These are phyloP conservation scores for Datisca glomerata DNA, from an alignment of 306 rosid species.

Conservation along the genomic window DNA sequence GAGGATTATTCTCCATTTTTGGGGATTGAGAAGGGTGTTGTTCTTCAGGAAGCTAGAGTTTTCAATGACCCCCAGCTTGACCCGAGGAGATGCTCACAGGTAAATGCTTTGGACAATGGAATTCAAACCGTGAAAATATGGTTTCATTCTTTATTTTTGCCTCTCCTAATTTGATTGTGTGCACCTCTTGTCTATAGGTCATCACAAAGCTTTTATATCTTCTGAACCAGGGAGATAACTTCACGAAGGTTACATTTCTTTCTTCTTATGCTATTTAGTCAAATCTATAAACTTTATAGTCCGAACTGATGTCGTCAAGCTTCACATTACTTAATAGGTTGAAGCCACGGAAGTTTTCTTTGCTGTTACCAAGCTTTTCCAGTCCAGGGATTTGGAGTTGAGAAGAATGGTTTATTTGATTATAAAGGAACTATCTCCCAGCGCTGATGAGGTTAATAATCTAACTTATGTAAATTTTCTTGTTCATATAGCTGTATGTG, in stretches of 20 bases:
- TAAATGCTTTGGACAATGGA: constrained; percentile 15
- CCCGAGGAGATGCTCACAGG: constrained; percentile 97
- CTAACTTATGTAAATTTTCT: constrained; percentile 7
- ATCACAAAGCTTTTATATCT: constrained; percentile 91
- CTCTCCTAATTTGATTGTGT: constrained; percentile 12
- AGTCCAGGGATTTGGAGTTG: constrained; percentile 79
- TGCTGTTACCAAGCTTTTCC: constrained; percentile 93
- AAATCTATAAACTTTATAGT: too few relatives aligned
- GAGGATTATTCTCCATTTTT: constrained; percentile 80
- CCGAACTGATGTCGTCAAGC: too few relatives aligned
- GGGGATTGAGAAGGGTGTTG: constrained; percentile 97
- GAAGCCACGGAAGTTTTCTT: constrained; percentile 99
- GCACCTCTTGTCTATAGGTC: constrained; percentile 39
- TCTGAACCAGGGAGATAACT: constrained; percentile 85
- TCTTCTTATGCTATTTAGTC: not conserved
- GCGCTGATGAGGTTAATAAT: constrained; percentile 73
- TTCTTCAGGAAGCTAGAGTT: constrained; percentile 98
- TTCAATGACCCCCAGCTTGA: constrained; percentile 98
- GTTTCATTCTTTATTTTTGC: constrained; percentile 5
- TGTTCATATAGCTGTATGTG: constrained; percentile 8
- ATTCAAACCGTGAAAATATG: constrained; percentile 6
- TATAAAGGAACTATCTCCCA: constrained; percentile 92
- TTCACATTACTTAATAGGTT: constrained; percentile 28
- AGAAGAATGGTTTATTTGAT: constrained; percentile 98
- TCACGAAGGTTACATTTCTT: constrained; percentile 65